Base-by-base conservation (phyloP, 78 protist species). In the Diacronema lutheri region DNA sequence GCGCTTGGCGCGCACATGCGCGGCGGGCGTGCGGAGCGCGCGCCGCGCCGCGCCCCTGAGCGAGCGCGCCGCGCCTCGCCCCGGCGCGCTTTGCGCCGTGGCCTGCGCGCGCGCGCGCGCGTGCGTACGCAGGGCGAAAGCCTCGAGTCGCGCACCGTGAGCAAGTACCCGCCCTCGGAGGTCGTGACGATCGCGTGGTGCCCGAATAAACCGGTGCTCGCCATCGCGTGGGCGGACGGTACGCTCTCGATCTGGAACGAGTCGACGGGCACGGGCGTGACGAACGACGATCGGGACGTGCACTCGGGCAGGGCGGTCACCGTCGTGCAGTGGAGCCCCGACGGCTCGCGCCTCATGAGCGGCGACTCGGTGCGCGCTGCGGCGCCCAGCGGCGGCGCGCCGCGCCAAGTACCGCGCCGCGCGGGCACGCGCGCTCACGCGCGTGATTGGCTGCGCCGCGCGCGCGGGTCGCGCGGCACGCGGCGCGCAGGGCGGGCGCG, bases 201-300 rank as follows among this genome's bases (percentile, higher is more conserved):
- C 40, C 46, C 50, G 14, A 20, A 50, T 55, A 23, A 20, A 11
- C 13, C 21, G 66, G 0, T 68, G 50, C 76, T 68, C 26, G 76
- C 76, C 29, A 20, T 68, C n/a, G 76, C 50, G 23, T 68, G 76
- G 76, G 29, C 37, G 37, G 76, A 68, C 55, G 76, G 76, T 31
- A 26, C n/a, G 55, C 26, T 68, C 40, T 9, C 21, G n/a, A 10
- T 68, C n/a, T 68, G 76, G 76, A 44, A 7, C 7, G 50, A 44
- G 50, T 68, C 76, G 50, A 13, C 4, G 46, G 23, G 12, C 23
- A 44, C 37, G 21, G 40, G 76, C 19, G 6, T 68, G 21, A 5
- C 46, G n/a, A 26, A 44, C 26, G 46, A 38, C 16, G 76, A 68
- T n/a, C 2, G 3, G 25, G 76, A 68, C 26, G 40, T 33, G 76